A percentile compares a stretch with the other conserved stretches of the same genome.
Evolutionary conservation across 1,284 basidiomycete genomes (phyloP).

Genomic region (Fomes fomentarius): DNA sequence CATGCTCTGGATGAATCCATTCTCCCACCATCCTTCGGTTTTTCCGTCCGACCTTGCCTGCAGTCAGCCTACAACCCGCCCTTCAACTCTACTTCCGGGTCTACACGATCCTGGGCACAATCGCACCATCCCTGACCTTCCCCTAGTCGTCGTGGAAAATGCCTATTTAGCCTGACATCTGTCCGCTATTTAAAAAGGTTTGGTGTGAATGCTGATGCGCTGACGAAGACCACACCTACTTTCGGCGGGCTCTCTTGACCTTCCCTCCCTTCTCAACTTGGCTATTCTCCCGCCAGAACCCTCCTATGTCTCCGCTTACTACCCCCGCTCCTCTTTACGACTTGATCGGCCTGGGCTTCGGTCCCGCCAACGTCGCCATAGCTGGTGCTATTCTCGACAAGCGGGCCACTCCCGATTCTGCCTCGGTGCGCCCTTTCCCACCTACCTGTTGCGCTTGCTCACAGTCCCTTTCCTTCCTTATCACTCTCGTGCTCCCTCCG

Average conservation of each 20-base stretch:
- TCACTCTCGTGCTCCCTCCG: neutral
- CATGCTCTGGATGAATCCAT: neutral
- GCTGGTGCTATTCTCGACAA: conserved; percentile 57
- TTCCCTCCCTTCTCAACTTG: conserved; percentile 13
- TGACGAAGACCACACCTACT: conserved; percentile 10
- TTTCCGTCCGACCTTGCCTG: conserved; percentile 9
- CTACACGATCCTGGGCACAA: conserved; percentile 9
- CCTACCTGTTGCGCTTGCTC: conserved; percentile 3
- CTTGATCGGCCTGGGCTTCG: conserved; percentile 59
- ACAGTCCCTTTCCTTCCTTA: conserved; percentile 1
- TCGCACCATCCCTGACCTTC: neutral
- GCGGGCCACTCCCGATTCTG: conserved; percentile 13
- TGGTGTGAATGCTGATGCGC: conserved; percentile 8
- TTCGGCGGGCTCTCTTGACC: conserved; percentile 11
- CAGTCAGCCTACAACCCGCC: neutral
- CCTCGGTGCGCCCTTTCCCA: neutral
- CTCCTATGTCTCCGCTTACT: conserved; percentile 9
- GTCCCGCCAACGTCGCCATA: conserved; percentile 61
- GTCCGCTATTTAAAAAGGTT: conserved; percentile 22
- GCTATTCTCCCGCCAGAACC: neutral
- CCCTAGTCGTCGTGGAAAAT: conserved; percentile 15
- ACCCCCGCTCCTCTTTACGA: conserved; percentile 41
- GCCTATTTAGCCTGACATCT: conserved; percentile 9
- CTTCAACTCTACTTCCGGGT: conserved; percentile 6
- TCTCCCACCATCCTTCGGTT: conserved; percentile 7